Evolutionary conservation across 2,329 filamentous ascomycete genomes (phyloP), one percentile per base, ranked within the genome.

Genomic region (Rutstroemia sydowiana): DNA sequence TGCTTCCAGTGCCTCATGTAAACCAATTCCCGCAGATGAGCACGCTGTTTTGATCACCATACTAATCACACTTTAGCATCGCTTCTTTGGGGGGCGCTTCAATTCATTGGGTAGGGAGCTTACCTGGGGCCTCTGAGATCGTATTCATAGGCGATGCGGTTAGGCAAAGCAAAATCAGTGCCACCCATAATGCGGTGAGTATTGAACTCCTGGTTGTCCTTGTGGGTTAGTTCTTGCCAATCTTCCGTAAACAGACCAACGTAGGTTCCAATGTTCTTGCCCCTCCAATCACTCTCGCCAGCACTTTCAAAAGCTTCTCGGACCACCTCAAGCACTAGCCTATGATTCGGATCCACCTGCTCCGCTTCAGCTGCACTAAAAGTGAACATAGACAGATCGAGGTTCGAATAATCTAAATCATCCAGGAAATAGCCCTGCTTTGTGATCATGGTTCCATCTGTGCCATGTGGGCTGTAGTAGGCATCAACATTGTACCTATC

Each of bases 11-110:
- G 59, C 63, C 14, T 61, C 55, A 57, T 81, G 75, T 2, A 81
- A 67, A 1, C 73, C 73, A 2, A 78, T 72, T 18, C 81, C 66
- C 44, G 74, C 75, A 5, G 74, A 74, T 30, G 75, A 79, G 62
- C 79, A 83, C 20, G 76, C 79, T 0, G 79, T 81, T 18, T 55
- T 47, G 8, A 63, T 20, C 18, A 51, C 55, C 41, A 63, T 30
- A 44, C 42, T 44, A 30, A 41, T 20, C 5, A 23, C n/a, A 41
- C n/a, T 7, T 41, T 1, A 20, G 13, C 10, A 41, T 41, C 18
- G 37, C 37, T 16, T 16, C 14, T n/a, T 21, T 40, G 37, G 18
- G 10, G 37, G 18, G 16, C 16, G 20, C 10, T 41, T 23, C 10
- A 20, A 23, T 11, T 51, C 44, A 55, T 58, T 11, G 28, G 28